A percentile compares a stretch with the other conserved stretches of the same genome.
Evolutionary conservation across 768 basidiomycete genomes (phyloP).

Genomic region (Agaricus bisporus): DNA sequence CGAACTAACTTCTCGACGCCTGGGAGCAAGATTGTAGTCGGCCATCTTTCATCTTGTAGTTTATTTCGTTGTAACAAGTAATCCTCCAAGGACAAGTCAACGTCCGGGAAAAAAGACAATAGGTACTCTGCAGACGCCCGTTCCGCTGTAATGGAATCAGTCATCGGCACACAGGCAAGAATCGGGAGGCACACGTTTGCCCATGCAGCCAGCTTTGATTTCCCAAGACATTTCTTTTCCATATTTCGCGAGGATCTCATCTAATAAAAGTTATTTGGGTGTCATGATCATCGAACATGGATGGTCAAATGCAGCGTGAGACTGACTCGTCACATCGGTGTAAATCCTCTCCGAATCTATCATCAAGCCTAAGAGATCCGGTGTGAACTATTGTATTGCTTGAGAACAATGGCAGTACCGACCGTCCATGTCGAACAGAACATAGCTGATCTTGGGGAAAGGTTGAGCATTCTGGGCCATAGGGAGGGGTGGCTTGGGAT

Average conservation of each 20-base stretch:
- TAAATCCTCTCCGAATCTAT: constrained; percentile 76
- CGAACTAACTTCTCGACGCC: constrained; percentile 63
- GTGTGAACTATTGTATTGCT: background rate
- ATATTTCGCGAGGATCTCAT: constrained; percentile 64
- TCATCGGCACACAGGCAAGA: background rate
- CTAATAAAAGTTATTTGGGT: constrained; percentile 25
- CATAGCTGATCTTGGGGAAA: constrained; percentile 42
- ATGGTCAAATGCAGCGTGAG: constrained; percentile 6
- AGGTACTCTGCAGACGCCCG: constrained; percentile 57
- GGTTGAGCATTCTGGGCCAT: background rate
- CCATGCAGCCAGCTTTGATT: constrained; percentile 87
- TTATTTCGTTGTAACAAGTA: constrained; percentile 52
- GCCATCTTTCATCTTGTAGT: constrained; percentile 63
- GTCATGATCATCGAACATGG: background rate
- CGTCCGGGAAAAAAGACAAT: constrained; percentile 71
- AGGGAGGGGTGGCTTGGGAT: background rate
- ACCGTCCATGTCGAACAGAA: constrained; percentile 75
- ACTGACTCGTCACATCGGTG: constrained; percentile 72
- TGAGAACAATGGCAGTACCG: constrained; percentile 10
- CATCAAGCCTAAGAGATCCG: constrained; percentile 46
- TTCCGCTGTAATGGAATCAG: constrained; percentile 42
- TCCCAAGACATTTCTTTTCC: constrained; percentile 84
- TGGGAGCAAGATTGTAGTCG: constrained; percentile 64
- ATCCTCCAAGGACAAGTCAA: constrained; percentile 54
- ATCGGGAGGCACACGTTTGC: constrained; percentile 49